Conservation (phyloP, 2,329 filamentous ascomycete genomes). For the Phyllosticta citriasiana region DNA sequence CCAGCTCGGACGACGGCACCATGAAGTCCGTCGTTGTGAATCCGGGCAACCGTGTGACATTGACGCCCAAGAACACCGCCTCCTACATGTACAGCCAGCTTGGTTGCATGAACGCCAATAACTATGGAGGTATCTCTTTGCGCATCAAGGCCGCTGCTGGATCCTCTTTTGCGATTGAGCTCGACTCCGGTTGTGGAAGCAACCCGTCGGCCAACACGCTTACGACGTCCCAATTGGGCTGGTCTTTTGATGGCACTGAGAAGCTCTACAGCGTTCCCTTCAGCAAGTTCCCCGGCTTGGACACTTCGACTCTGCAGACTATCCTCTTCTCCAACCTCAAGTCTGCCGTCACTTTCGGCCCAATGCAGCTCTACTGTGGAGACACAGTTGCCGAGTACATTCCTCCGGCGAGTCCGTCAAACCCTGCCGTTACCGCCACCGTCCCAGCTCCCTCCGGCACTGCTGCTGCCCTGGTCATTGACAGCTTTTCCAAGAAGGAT, state of each 20-base stretch:
- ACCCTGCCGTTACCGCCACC: slow-evolving; percentile 35
- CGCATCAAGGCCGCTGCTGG: slow-evolving; percentile 45
- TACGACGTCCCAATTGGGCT: slow-evolving; percentile 43
- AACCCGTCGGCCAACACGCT: slow-evolving; percentile 28
- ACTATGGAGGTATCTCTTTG: slow-evolving; percentile 47
- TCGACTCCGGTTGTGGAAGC: slow-evolving; percentile 41
- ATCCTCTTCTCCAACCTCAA: slow-evolving; percentile 42
- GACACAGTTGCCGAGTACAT: slow-evolving; percentile 40
- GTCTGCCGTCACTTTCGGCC: slow-evolving; percentile 42
- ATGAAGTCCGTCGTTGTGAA: slow-evolving; percentile 47
- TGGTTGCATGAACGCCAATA: slow-evolving; percentile 43
- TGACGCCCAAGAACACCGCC: slow-evolving; percentile 38
- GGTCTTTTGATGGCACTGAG: slow-evolving; percentile 51
- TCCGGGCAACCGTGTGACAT: slow-evolving; percentile 39
- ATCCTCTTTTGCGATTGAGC: slow-evolving; percentile 42
- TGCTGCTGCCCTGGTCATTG: slow-evolving; percentile 46
- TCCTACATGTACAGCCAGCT: slow-evolving; percentile 52
- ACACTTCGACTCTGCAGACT: slow-evolving; percentile 43
- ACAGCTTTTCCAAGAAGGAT: slow-evolving; percentile 45
- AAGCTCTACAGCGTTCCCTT: slow-evolving; percentile 50
- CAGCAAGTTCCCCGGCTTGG: slow-evolving; percentile 41
- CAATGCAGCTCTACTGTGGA: slow-evolving; percentile 51
- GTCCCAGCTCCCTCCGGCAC: slow-evolving; percentile 42
- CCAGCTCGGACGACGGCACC: slow-evolving; percentile 47
- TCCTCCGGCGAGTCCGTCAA: slow-evolving; percentile 30